These are phyloP conservation scores for Aspergillus quadrilineatus DNA, from an alignment of 2,329 filamentous ascomycete species.

Conservation along the genomic window DNA sequence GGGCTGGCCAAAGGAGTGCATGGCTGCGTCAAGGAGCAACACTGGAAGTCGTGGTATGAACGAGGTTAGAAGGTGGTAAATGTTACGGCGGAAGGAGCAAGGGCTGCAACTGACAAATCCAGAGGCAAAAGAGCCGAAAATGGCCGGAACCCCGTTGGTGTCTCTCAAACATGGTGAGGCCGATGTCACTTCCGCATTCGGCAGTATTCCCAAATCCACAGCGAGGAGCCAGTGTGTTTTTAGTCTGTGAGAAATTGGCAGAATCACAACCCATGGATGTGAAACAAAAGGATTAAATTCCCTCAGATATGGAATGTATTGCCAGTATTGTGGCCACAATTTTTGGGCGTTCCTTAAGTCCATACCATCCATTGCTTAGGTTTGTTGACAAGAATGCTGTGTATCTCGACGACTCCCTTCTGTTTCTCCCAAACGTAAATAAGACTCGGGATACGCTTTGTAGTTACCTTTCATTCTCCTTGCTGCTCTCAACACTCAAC, in stretches of 20 bases:
- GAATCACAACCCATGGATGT: not conserved
- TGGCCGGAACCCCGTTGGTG: not conserved
- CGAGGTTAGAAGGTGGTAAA: not conserved
- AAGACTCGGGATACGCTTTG: not conserved
- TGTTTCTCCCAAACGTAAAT: constrained; percentile 5
- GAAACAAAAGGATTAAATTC: not conserved
- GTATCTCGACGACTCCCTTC: not conserved
- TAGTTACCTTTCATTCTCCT: not conserved
- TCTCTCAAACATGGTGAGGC: constrained; percentile 5
- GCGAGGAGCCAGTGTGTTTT: not conserved
- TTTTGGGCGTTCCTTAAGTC: constrained; percentile 5
- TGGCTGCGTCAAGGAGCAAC: not conserved
- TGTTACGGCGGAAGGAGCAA: constrained; percentile 16
- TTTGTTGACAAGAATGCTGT: constrained; percentile 15
- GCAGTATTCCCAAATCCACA: constrained; percentile 12
- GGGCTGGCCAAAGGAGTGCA: constrained; percentile 4
- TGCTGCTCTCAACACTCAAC: not conserved
- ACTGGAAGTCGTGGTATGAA: not conserved
- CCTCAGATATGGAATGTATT: not conserved
- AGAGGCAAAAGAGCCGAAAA: constrained; percentile 12
- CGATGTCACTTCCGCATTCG: constrained; percentile 23
- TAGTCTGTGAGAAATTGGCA: not conserved
- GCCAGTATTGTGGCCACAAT: not conserved
- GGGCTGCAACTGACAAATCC: not conserved
- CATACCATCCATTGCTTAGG: constrained; percentile 3